Evolutionary conservation across 306 rosid species (phyloP).

Genomic region (Begonia fuchsioides): DNA sequence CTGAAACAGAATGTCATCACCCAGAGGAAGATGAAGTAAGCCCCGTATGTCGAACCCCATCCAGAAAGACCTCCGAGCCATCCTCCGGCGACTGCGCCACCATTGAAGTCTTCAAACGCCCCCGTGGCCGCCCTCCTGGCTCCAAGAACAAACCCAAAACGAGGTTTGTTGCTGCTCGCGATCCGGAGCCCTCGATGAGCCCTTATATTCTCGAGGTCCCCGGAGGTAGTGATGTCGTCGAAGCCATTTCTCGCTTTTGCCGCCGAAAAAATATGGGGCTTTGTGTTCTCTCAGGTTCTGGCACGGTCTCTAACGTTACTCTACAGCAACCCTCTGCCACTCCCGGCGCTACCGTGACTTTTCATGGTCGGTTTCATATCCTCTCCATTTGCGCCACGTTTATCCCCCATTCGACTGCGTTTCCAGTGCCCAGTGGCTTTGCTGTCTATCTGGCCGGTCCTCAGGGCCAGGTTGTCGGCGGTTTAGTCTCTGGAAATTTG

Average conservation of each 20-base stretch:
- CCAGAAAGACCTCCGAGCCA: not conserved
- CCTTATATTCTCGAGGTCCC: conserved; percentile 79
- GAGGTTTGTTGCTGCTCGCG: conserved; percentile 45
- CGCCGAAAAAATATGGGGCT: conserved; percentile 55
- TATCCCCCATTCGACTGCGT: conserved; percentile 18
- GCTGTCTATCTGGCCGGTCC: conserved; percentile 84
- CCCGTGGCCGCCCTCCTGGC: conserved; percentile 90
- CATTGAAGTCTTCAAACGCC: conserved; percentile 59
- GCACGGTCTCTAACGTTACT: conserved; percentile 64
- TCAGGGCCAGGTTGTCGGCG: conserved; percentile 93
- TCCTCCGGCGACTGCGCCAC: conserved; percentile 44
- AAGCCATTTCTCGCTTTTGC: conserved; percentile 51
- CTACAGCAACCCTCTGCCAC: conserved; percentile 75
- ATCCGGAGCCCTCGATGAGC: conserved; percentile 67
- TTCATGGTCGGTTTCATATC: conserved; percentile 85
- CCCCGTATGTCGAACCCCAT: too few relatives aligned
- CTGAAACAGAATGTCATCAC: conserved; percentile 34
- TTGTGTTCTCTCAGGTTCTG: conserved; percentile 57
- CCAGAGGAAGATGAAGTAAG: conserved; percentile 24
- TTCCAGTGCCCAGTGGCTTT: conserved; percentile 34
- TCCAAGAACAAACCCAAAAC: conserved; percentile 85
- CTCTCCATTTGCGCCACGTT: conserved; percentile 73
- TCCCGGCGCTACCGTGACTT: conserved; percentile 63
- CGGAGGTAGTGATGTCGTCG: conserved; percentile 69
- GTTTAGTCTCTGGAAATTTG: conserved; percentile 45